These are phyloP conservation scores for Cutaneotrichosporon sp. DNA, from an alignment of 1,284 basidiomycete genomes.

Conservation along the genomic window DNA sequence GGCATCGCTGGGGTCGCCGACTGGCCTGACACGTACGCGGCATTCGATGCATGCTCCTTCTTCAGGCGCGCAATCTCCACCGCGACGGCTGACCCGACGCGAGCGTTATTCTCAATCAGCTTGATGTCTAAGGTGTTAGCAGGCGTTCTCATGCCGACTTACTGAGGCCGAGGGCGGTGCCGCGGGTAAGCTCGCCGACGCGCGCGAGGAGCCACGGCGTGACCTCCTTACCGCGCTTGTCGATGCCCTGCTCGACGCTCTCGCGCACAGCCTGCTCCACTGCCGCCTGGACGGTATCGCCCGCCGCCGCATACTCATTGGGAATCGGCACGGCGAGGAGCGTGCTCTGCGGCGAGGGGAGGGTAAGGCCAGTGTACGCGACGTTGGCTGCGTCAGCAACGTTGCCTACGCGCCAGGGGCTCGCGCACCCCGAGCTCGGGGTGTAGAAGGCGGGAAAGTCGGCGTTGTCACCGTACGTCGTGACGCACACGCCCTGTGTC, in stretches of 20 bases:
- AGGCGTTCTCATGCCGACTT: constrained; percentile 29
- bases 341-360: constrained; percentile 48
- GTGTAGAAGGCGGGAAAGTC: constrained; percentile 93
- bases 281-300: constrained; percentile 66
- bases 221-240: constrained; percentile 77
- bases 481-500: constrained; percentile 89
- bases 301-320: constrained; percentile 61
- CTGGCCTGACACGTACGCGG: constrained; percentile 14
- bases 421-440: constrained; percentile 64
- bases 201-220: constrained; percentile 92
- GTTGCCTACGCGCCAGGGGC: constrained; percentile 16
- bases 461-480: constrained; percentile 66
- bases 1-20: neutral
- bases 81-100: constrained; percentile 77
- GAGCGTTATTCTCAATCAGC: constrained; percentile 86
- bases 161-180: constrained; percentile 69
- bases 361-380: constrained; percentile 35
- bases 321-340: constrained; percentile 92
- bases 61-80: constrained; percentile 63
- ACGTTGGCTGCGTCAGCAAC: constrained; percentile 20
- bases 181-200: constrained; percentile 73
- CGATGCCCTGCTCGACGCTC: constrained; percentile 74
- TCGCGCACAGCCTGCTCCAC: constrained; percentile 84
- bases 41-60: constrained; percentile 25
- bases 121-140: constrained; percentile 65